Conservation (phyloP, 2,329 filamentous ascomycete species). For the Colletotrichum truncatum region DNA sequence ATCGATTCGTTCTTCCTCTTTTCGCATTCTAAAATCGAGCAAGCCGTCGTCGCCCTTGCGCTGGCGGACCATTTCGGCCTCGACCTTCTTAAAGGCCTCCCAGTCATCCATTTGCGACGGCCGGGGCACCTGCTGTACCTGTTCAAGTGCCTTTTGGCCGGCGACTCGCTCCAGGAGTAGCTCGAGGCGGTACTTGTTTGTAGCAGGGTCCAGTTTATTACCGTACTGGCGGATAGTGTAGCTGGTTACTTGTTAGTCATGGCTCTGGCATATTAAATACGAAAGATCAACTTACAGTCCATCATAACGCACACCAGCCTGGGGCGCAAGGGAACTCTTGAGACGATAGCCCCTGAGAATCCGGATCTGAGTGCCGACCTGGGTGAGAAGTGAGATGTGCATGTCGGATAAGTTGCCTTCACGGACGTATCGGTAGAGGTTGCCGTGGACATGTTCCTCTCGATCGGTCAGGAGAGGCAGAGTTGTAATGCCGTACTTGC, state of each 20-base stretch:
- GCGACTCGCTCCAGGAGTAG: conserved; percentile 56
- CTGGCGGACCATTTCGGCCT: conserved; percentile 28
- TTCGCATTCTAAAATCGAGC: conserved; percentile 28
- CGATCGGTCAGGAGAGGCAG: conserved; percentile 61
- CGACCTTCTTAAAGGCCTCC: conserved; percentile 55
- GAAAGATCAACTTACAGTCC: conserved; percentile 56
- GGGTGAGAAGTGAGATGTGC: conserved; percentile 56
- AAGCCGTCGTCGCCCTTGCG: conserved; percentile 27
- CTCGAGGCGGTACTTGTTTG: conserved; percentile 52
- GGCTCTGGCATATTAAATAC: background rate
- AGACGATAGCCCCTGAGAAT: conserved; percentile 62
- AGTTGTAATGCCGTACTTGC: conserved; percentile 54
- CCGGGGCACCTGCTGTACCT: conserved; percentile 54
- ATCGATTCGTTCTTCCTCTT: conserved; percentile 30
- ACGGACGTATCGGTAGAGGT: conserved; percentile 53
- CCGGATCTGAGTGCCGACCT: conserved; percentile 59
- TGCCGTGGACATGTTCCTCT: conserved; percentile 51
- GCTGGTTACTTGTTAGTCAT: conserved; percentile 39
- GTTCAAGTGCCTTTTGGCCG: conserved; percentile 51
- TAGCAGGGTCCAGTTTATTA: conserved; percentile 48
- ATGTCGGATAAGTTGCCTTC: conserved; percentile 55
- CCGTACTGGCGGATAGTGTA: conserved; percentile 60
- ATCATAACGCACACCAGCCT: conserved; percentile 64
- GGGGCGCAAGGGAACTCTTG: conserved; percentile 60
- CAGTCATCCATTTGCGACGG: conserved; percentile 68